These are phyloP conservation scores for Penicillium hordei DNA, from an alignment of 2,329 filamentous ascomycete genomes.

Conservation along the genomic window DNA sequence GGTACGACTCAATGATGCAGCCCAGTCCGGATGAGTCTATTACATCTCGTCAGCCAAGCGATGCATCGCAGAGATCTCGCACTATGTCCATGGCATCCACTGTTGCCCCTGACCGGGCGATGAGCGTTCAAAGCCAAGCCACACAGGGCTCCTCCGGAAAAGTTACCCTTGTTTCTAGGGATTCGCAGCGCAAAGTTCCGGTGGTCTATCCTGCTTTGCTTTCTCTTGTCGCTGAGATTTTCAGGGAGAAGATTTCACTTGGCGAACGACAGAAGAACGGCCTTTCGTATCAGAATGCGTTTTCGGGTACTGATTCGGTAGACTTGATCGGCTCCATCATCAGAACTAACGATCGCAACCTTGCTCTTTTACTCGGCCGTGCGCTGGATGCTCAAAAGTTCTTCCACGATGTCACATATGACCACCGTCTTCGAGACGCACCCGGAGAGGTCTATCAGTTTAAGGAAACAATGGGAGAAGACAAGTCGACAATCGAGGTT, in stretches of 20 bases:
- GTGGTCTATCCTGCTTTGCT: conserved; percentile 91
- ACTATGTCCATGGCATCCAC: conserved; percentile 90
- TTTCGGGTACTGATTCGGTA: conserved; percentile 92
- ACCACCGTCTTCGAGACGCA: conserved; percentile 93
- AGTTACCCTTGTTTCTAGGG: conserved; percentile 56
- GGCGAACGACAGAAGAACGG: conserved; percentile 95
- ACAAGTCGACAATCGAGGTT: conserved; percentile 69
- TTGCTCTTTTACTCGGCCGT: conserved; percentile 84
- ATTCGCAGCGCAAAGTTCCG: conserved; percentile 69
- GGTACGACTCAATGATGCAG: conserved; percentile 44
- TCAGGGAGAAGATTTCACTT: conserved; percentile 81
- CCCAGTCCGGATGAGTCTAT: conserved; percentile 41
- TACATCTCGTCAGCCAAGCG: conserved; percentile 44
- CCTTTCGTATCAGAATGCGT: conserved; percentile 93
- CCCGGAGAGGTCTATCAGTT: conserved; percentile 95
- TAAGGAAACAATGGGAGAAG: conserved; percentile 79
- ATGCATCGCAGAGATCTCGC: conserved; percentile 51
- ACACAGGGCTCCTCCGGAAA: conserved; percentile 53
- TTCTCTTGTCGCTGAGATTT: conserved; percentile 89
- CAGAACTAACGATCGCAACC: conserved; percentile 90
- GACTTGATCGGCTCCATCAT: conserved; percentile 96
- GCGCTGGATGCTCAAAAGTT: conserved; percentile 97
- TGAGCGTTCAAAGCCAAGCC: conserved; percentile 56
- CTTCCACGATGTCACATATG: conserved; percentile 98
- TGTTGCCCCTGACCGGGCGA: conserved; percentile 57